These are phyloP conservation scores for Lecanosticta acicola DNA, from an alignment of 2,329 filamentous ascomycete species.

Conservation along the genomic window DNA sequence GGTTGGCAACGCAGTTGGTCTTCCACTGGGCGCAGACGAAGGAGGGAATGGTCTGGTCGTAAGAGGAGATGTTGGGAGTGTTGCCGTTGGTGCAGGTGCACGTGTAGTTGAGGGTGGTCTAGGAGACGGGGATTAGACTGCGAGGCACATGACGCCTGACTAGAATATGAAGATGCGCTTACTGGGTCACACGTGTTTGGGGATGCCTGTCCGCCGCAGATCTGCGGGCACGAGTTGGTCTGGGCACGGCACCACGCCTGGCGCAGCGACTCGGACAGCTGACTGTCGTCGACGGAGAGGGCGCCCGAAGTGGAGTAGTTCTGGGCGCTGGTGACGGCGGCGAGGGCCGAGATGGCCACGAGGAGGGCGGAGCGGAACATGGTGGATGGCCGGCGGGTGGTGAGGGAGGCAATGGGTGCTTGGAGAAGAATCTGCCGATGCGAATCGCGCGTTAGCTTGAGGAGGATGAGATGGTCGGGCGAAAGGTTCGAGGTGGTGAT, in stretches of 20 bases:
- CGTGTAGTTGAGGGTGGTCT: slow-evolving; percentile 47
- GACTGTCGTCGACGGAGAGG: slow-evolving; percentile 39
- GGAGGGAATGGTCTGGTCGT: slow-evolving; percentile 54
- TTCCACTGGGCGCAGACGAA: slow-evolving; percentile 54
- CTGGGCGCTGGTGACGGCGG: slow-evolving; percentile 43
- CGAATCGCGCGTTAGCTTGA: slow-evolving; percentile 1
- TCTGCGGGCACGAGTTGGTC: slow-evolving; percentile 53
- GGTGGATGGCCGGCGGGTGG: slow-evolving; percentile 21
- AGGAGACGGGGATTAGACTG: slow-evolving; percentile 5
- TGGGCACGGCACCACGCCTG: slow-evolving; percentile 55
- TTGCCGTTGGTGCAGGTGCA: slow-evolving; percentile 56
- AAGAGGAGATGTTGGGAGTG: slow-evolving; percentile 51
- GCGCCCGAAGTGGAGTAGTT: slow-evolving; percentile 34
- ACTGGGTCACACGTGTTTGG: slow-evolving; percentile 55
- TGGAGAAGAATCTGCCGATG: slow-evolving; percentile 4
- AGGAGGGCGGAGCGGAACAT: slow-evolving; percentile 47
- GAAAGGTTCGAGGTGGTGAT: slow-evolving; percentile 1
- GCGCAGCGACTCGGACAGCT: slow-evolving; percentile 35
- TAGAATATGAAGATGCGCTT: slow-evolving; percentile 29
- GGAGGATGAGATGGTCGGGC: background rate
- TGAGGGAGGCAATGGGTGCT: slow-evolving; percentile 4
- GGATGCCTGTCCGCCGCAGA: slow-evolving; percentile 49
- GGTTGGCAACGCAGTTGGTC: slow-evolving; percentile 36
- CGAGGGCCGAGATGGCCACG: slow-evolving; percentile 43
- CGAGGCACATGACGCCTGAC: background rate